Base-by-base conservation (phyloP, 2,329 filamentous ascomycete species). In the Aspergillus puulaauensis region DNA sequence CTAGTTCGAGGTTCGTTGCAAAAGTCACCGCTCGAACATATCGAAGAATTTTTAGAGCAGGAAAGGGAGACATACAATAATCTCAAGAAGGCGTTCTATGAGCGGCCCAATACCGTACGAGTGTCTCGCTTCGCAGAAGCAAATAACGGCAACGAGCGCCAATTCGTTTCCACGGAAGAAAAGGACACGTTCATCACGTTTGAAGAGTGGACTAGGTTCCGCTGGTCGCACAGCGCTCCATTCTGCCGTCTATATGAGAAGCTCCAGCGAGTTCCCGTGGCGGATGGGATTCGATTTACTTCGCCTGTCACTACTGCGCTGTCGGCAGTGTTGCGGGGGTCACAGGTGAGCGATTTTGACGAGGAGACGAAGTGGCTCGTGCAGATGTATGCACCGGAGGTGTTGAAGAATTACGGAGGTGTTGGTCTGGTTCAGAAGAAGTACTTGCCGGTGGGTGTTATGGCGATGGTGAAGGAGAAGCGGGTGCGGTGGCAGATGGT, bases 401-500 rank as follows among this genome's bases (percentile, higher is more conserved):
- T 77, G 44, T 47, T 73, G 31, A 66, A 66, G 19, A 56, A 65
- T 1, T 76, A 70, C 56, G 74, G 75, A n/a, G 74, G 73, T 11
- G 49, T 75, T 53, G 71, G 62, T 41, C 61, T 78, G 21, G 70
- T 77, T n/a, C 74, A 78, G 51, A 72, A 71, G 62, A 68, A 70
- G 52, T 75, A 75, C 54, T 63, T 78, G 45, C 74, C 76, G 1
- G 60, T 75, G 6, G 75, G 75, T 0, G 63, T 77, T 27, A 62
- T 78, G 65, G 61, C 63, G 19, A 74, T 77, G 71, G 74, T 77
- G 66, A 71, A 72, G 57, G 70, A 67, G 15, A 76, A 73, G 66
- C 74, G 70, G 59, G 74, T 79, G 11, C 72, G 65, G 43, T 78
- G 76, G 75, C 75, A 73, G 56, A 75, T 76, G 75, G 69, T 75